A percentile compares a stretch with the other conserved stretches of the same genome.
Conservation (phyloP, 331 rosid genomes). For the Arachis monticola region DNA sequence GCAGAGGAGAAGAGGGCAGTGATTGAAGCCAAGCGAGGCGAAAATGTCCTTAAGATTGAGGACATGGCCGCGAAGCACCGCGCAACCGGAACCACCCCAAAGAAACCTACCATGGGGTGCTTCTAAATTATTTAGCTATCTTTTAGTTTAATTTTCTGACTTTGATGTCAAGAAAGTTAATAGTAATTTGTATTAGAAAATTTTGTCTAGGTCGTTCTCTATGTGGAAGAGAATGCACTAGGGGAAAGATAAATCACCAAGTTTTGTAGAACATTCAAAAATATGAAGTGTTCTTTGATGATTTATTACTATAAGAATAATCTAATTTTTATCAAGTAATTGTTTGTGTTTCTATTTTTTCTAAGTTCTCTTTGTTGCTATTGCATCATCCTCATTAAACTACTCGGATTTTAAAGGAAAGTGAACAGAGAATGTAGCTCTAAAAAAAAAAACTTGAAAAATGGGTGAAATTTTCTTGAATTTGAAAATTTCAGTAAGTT, state of each 20-base stretch:
- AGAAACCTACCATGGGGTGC: conserved; percentile 66
- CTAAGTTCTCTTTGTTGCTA: background rate
- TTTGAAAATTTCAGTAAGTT: too few relatives aligned
- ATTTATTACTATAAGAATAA: background rate
- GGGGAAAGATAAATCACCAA: background rate
- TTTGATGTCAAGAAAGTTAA: background rate
- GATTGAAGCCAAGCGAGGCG: conserved; percentile 65
- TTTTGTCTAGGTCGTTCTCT: conserved; percentile 38
- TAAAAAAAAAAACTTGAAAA: too few relatives aligned
- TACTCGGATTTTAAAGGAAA: too few relatives aligned
- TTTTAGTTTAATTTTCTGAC: background rate
- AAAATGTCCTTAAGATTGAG: conserved; percentile 65
- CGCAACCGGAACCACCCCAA: conserved; percentile 75
- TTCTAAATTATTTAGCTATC: conserved; percentile 40
- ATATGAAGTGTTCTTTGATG: conserved; percentile 10
- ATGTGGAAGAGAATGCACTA: conserved; percentile 17
- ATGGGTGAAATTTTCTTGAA: too few relatives aligned
- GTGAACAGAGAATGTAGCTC: too few relatives aligned
- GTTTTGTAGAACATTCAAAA: background rate
- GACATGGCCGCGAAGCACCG: conserved; percentile 81
- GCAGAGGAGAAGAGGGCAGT: conserved; percentile 88
- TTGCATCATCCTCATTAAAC: background rate
- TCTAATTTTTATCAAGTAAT: background rate
- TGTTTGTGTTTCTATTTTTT: background rate
- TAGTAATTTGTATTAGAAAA: conserved; percentile 7